Conservation (phyloP, 768 basidiomycete species). For the Tubosaeta sp. region DNA sequence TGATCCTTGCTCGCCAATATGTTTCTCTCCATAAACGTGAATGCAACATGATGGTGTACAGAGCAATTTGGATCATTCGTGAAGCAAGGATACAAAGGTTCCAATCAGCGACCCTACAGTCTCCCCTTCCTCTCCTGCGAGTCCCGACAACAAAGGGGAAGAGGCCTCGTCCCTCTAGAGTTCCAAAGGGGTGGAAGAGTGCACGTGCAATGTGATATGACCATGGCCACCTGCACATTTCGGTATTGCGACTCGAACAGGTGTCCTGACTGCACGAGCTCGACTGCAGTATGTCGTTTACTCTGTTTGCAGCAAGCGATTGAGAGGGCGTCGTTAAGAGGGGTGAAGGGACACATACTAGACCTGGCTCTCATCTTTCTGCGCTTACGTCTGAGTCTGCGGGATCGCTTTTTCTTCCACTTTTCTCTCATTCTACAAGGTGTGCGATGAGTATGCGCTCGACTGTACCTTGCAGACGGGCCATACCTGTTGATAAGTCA, state of each 20-base stretch:
- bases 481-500: conserved; percentile 28
- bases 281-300: conserved; percentile 29
- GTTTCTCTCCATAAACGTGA: background rate
- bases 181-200: conserved; percentile 24
- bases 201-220: conserved; percentile 22
- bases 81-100: conserved; percentile 21
- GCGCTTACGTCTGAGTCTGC: conserved; percentile 90
- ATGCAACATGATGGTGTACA: background rate
- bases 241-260: conserved; percentile 13
- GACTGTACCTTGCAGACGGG: background rate
- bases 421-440: conserved; percentile 85
- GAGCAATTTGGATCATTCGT: conserved; percentile 13
- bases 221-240: conserved; percentile 11
- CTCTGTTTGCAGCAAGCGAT: conserved; percentile 26
- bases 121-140: conserved; percentile 16
- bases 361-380: conserved; percentile 96
- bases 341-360: conserved; percentile 51
- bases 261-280: conserved; percentile 25
- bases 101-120: conserved; percentile 21
- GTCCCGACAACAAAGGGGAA: conserved; percentile 22
- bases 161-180: conserved; percentile 18
- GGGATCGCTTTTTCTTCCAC: conserved; percentile 95
- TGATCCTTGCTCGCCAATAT: conserved; percentile 2
- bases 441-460: background rate
- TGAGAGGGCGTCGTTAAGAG: background rate